Evolutionary conservation across 176 grass and related monocot genomes (phyloP), one percentile per base, ranked within the genome.

Genomic region (Aegilops longissima): DNA sequence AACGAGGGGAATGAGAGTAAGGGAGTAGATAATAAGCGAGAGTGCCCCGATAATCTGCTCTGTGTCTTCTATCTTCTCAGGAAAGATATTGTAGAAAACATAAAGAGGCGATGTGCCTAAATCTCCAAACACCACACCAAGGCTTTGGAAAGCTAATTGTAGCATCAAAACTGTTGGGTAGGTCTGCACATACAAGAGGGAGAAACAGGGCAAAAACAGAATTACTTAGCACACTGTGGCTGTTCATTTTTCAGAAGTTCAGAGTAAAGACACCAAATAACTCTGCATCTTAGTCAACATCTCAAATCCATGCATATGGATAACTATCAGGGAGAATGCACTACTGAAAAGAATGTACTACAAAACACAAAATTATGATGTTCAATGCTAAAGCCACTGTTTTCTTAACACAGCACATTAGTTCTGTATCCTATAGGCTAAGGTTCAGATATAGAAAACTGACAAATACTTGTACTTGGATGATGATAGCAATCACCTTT

Each of bases 61-160:
- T 0, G 82, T 82, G 80, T 97, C 90, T 86, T 97, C 77, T 35
- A 86, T 63, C 12, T 75, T 85, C n/a, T 40, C 80, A 59, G 95
- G 90, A 86, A 97, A 97, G 66, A 90, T 89, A 64, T 93, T 95
- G 54, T 86, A 89, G 89, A 93, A 97, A 63, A 94, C 95, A 79
- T 97, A 97, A n/a, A 97, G 72, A 14, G 95, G 95, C 5, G 95
- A 97, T 70, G 92, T 94, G 76, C 95, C 90, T 70, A 95, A 70
- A 54, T 95, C 95, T 61, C 95, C 95, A 77, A 93, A 97, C 69
- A 97, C 95, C 38, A 97, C 84, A 5, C 95, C 92, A 4, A 97
- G 92, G 89, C 95, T 97, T 70, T 97, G 92, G 86, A 93, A 97
- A 64, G 92, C 95, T 34, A 94, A 70, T 61, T 66, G 89, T 56